Evolutionary conservation across 352 stramenopile species (phyloP).

Genomic region (Phytophthora kernoviae): DNA sequence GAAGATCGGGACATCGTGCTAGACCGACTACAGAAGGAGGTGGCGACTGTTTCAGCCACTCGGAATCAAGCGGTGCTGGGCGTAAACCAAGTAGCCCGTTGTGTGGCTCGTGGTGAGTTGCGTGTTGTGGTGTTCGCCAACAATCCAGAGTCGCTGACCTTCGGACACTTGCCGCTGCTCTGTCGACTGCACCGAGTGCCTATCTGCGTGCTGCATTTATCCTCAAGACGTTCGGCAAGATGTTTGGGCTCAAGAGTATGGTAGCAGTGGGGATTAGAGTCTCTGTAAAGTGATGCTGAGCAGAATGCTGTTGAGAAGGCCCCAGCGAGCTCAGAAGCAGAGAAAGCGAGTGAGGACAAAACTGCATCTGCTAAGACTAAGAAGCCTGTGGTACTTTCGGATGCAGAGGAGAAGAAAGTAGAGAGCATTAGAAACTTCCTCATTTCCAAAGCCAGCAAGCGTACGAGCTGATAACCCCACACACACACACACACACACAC

Average conservation of each 20-base stretch:
- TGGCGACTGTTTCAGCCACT: constrained; percentile 30
- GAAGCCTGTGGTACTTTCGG: constrained; percentile 10
- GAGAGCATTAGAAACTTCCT: constrained; percentile 66
- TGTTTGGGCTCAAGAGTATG: constrained; percentile 66
- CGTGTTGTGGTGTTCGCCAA: constrained; percentile 70
- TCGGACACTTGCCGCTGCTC: constrained; percentile 70
- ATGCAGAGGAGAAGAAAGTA: constrained; percentile 47
- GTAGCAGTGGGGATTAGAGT: constrained; percentile 55
- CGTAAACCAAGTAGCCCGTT: constrained; percentile 61
- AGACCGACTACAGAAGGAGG: constrained; percentile 72
- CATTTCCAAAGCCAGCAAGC: constrained; percentile 65
- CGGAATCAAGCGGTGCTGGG: constrained; percentile 44
- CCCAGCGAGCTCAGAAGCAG: not conserved
- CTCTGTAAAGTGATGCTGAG: not conserved
- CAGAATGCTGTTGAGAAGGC: not conserved
- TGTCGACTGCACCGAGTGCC: constrained; percentile 70
- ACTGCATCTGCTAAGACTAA: not conserved
- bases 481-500: not conserved
- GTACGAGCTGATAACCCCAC: constrained; percentile 20
- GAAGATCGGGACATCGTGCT: constrained; percentile 83
- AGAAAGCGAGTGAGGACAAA: not conserved
- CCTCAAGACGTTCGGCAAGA: constrained; percentile 60
- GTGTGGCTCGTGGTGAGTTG: constrained; percentile 47
- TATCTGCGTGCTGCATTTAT: constrained; percentile 74
- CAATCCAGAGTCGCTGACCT: constrained; percentile 60